Base-by-base conservation (phyloP, 192 early-diverging fungal species). In the Linderina pennispora region DNA sequence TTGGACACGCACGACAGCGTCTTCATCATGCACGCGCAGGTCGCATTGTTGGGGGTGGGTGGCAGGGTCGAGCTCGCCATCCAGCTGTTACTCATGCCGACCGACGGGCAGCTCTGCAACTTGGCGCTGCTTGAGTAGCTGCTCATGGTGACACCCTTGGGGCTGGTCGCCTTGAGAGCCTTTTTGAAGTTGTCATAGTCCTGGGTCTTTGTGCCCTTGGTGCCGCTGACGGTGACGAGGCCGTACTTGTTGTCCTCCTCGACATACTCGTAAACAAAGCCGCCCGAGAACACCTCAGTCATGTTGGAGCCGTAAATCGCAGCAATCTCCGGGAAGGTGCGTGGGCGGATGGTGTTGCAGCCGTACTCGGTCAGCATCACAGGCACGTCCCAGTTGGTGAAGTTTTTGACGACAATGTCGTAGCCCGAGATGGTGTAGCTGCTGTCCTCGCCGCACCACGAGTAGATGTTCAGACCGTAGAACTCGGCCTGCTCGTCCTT, bases 181-280 rank as follows among this genome's bases (percentile, higher is more conserved):
- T 64, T 69, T 45, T 83, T 77, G 25, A 88, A 69, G 53, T 82
- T 78, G 47, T 53, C 65, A 57, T 80, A 88, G 48, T 88, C 84
- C 0, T 50, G 58, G 11, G 79, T 54, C 48, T 65, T 57, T 26
- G 40, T 69, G 8, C 43, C 61, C 0, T 56, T 56, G 20, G 50
- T 73, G 26, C 60, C 59, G 35, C 62, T 59, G 47, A 87, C 55
- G 18, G 69, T 55, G 39, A 89, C 82, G 4, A 89, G 57, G 0
- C 87, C 85, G 56, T 89, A 89, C 19, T 77, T 55, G 56, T 89
- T 89, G 57, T 63, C 62, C 54, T 89, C 85, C 43, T 89, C 76
- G 10, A 78, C 74, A 75, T 81, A 86, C 64, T 85, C 84, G 53
- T 89, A 89, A 19, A 84, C 77, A 21, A 89, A 67, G 36, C 82